A percentile compares a stretch with the other conserved stretches of the same genome.
Evolutionary conservation across 441 rosid genomes (phyloP).

Genomic region (Theobroma grandiflorum): DNA sequence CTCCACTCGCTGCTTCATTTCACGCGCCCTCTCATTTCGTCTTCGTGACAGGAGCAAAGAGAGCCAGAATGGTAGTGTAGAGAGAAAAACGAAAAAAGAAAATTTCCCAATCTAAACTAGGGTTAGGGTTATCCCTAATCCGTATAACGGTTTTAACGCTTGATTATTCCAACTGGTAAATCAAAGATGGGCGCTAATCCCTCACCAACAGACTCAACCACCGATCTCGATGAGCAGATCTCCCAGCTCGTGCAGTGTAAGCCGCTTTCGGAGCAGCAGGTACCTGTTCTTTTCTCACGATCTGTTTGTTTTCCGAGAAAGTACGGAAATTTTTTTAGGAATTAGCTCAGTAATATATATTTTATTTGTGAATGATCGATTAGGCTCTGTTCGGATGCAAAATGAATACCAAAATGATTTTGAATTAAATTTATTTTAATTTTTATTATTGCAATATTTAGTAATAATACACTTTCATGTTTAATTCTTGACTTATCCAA

Average conservation of each 20-base stretch:
- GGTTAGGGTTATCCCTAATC: conserved; percentile 52
- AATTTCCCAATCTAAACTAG: conserved; percentile 40
- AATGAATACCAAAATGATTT: conserved; percentile 16
- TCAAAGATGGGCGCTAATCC: conserved; percentile 57
- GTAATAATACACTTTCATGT: too few species aligned
- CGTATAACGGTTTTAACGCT: conserved; percentile 31
- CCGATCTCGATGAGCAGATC: conserved; percentile 76
- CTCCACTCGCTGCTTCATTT: conserved; percentile 35
- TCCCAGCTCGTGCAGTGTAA: conserved; percentile 84
- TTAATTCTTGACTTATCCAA: too few species aligned
- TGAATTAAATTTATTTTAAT: not conserved
- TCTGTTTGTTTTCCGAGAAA: not conserved
- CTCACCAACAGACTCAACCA: conserved; percentile 46
- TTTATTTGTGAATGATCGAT: not conserved
- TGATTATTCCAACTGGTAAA: conserved; percentile 24
- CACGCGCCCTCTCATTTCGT: conserved; percentile 50
- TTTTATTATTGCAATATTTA: not conserved
- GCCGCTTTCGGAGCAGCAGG: conserved; percentile 78
- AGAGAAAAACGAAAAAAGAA: conserved; percentile 28
- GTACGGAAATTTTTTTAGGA: not conserved
- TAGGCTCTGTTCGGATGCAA: not conserved
- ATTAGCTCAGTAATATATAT: not conserved
- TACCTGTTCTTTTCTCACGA: conserved; percentile 16
- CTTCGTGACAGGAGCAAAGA: conserved; percentile 33
- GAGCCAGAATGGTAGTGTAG: conserved; percentile 35